phyloP scores from a whole-genome alignment of 345 rosid species.

The Anacardium occidentale region DNA sequence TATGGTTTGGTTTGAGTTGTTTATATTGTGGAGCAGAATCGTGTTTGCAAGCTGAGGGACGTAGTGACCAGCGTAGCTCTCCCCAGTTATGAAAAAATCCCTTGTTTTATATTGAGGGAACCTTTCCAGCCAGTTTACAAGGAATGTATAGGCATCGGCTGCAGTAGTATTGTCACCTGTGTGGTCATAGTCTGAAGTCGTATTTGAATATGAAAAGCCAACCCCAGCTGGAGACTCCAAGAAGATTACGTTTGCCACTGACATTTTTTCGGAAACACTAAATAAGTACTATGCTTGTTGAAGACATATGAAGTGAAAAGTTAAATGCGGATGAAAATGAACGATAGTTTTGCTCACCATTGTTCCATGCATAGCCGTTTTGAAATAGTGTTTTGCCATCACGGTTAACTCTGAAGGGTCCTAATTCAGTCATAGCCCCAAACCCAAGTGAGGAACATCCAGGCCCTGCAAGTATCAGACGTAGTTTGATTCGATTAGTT shows the following conservation, averaged over 20 bases:
- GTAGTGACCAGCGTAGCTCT: slow-evolving; percentile 41
- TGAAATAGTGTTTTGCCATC: slow-evolving; percentile 33
- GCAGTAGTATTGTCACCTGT: slow-evolving; percentile 27
- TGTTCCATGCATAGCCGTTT: slow-evolving; percentile 37
- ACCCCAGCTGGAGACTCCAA: slow-evolving; percentile 19
- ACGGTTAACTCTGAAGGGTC: slow-evolving; percentile 35
- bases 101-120: slow-evolving; percentile 32
- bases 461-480: too few species aligned
- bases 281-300: background rate
- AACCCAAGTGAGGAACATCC: slow-evolving; percentile 42
- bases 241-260: slow-evolving; percentile 25
- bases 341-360: slow-evolving; percentile 18
- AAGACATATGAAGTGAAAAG: background rate
- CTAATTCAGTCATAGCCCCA: slow-evolving; percentile 43
- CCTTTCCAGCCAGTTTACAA: slow-evolving; percentile 39
- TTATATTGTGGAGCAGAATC: slow-evolving; percentile 24
- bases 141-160: slow-evolving; percentile 28
- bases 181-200: slow-evolving; percentile 7
- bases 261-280: background rate
- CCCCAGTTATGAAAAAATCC: slow-evolving; percentile 38
- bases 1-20: slow-evolving; percentile 20
- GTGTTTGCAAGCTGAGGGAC: slow-evolving; percentile 35
- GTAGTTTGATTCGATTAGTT: too few species aligned
- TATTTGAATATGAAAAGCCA: slow-evolving; percentile 23
- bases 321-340: background rate